phyloP scores from a whole-genome alignment of 495 filamentous ascomycete genomes.

The Echria macrotheca region DNA sequence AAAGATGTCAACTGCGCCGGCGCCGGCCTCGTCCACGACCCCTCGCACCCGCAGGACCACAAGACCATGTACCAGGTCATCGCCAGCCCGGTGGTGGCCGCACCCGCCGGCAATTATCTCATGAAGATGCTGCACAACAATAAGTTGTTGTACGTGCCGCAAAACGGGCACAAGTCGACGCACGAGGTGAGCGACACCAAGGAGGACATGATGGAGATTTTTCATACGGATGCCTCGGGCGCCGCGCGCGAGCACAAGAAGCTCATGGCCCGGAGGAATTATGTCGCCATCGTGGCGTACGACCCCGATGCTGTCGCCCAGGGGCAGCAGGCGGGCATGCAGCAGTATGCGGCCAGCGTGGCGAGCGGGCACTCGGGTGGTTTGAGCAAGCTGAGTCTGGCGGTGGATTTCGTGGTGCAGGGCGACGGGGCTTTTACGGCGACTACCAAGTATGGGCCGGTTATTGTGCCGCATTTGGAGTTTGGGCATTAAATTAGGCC shows the following conservation, averaged over 20 bases:
- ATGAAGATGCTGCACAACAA: conserved; percentile 88
- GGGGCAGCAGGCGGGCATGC: conserved; percentile 32
- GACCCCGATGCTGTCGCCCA: conserved; percentile 72
- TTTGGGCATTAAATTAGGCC: conserved; percentile 67
- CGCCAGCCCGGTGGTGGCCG: conserved; percentile 83
- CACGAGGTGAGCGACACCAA: conserved; percentile 76
- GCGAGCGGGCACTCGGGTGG: conserved; percentile 26
- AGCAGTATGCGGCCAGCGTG: conserved; percentile 25
- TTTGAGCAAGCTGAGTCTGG: conserved; percentile 72
- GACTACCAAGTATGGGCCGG: conserved; percentile 94
- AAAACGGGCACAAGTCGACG: conserved; percentile 78
- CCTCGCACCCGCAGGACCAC: conserved; percentile 81
- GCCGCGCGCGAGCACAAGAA: conserved; percentile 73
- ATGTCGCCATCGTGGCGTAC: conserved; percentile 88
- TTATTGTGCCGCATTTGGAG: conserved; percentile 89
- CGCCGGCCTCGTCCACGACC: conserved; percentile 92
- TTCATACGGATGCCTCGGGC: conserved; percentile 83
- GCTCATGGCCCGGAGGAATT: conserved; percentile 89
- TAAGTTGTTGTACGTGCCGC: conserved; percentile 83
- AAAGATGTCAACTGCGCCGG: conserved; percentile 85
- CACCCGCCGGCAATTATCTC: conserved; percentile 75
- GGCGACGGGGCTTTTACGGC: conserved; percentile 70
- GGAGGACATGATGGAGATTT: conserved; percentile 99
- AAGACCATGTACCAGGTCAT: conserved; percentile 99
- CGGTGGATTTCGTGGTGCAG: conserved; percentile 96